Percentiles rank a stretch among this genome's conserved stretches.
Conservation (phyloP, 2,329 filamentous ascomycete species). For the Emericellopsis cladophorae region DNA sequence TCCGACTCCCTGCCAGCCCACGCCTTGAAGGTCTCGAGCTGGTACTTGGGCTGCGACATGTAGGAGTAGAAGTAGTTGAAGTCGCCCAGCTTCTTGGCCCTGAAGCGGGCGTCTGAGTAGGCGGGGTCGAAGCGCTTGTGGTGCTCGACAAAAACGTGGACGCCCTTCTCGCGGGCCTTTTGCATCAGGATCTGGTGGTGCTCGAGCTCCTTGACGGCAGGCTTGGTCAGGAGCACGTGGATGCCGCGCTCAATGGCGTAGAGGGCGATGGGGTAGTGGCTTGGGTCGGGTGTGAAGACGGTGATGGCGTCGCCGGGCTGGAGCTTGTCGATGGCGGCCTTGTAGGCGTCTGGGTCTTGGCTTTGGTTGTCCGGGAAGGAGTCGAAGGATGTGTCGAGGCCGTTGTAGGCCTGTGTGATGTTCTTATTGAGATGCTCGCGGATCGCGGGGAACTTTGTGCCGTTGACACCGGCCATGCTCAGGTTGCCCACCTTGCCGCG, state of each 20-base stretch:
- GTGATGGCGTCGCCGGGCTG: slow-evolving; percentile 79
- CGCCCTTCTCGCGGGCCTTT: slow-evolving; percentile 58
- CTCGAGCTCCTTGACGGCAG: slow-evolving; percentile 71
- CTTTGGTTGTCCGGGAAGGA: slow-evolving; percentile 67
- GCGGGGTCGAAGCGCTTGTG: slow-evolving; percentile 94
- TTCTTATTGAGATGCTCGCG: slow-evolving; percentile 79
- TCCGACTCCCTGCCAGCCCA: slow-evolving; percentile 89
- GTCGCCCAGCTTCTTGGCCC: slow-evolving; percentile 67
- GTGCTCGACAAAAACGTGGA: slow-evolving; percentile 90
- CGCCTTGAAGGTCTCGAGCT: slow-evolving; percentile 87
- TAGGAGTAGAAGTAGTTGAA: slow-evolving; percentile 99
- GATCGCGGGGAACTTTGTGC: slow-evolving; percentile 83
- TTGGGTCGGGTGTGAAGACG: slow-evolving; percentile 90
- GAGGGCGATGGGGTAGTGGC: slow-evolving; percentile 81
- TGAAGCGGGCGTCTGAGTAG: slow-evolving; percentile 75
- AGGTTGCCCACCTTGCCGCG: slow-evolving; percentile 79
- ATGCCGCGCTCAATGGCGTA: slow-evolving; percentile 82
- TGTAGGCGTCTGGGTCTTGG: slow-evolving; percentile 73
- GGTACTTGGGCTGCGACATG: slow-evolving; percentile 86
- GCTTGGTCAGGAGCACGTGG: slow-evolving; percentile 90
- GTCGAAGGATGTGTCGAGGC: slow-evolving; percentile 72
- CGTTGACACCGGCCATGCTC: slow-evolving; percentile 82
- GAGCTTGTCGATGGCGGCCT: slow-evolving; percentile 74
- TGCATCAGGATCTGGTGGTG: slow-evolving; percentile 69
- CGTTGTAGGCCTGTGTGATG: slow-evolving; percentile 79